Conservation (phyloP, 345 rosid species). For the Lepidium sativum region DNA sequence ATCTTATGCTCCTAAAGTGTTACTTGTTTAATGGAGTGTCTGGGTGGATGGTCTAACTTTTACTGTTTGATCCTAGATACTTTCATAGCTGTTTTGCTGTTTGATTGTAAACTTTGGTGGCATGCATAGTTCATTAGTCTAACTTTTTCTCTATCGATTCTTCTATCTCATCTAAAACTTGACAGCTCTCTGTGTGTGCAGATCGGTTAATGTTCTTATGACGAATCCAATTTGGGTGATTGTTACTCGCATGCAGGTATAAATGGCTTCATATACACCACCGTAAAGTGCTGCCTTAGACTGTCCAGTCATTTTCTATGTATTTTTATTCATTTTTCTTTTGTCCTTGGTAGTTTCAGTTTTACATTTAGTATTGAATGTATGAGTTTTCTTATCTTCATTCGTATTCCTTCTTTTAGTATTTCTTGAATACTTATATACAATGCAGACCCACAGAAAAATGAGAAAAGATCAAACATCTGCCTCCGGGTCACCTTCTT, state of each 20-base stretch:
- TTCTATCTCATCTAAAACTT: slow-evolving; percentile 1
- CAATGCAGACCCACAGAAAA: slow-evolving; percentile 79
- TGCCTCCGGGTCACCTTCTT: slow-evolving; percentile 24
- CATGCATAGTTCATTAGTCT: neutral
- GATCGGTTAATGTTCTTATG: slow-evolving; percentile 83
- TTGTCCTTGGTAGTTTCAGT: neutral
- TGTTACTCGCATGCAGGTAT: slow-evolving; percentile 98
- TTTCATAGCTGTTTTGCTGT: neutral
- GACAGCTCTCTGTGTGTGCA: slow-evolving; percentile 28
- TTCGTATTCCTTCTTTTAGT: neutral
- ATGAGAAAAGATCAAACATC: slow-evolving; percentile 29
- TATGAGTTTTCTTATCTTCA: neutral
- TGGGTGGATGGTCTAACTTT: neutral
- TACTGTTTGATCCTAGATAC: neutral
- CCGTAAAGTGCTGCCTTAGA: neutral
- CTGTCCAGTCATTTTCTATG: neutral
- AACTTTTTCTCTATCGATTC: neutral
- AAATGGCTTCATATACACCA: neutral
- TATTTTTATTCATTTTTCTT: neutral
- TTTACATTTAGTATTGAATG: neutral
- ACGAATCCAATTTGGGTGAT: slow-evolving; percentile 98
- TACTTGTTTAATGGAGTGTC: neutral
- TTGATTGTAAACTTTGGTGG: neutral
- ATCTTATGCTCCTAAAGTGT: slow-evolving; percentile 1
- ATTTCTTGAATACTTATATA: neutral